A percentile compares a stretch with the other conserved stretches of the same genome.
phyloP scores from a whole-genome alignment of 345 rosid genomes.

The Angophora floribunda region DNA sequence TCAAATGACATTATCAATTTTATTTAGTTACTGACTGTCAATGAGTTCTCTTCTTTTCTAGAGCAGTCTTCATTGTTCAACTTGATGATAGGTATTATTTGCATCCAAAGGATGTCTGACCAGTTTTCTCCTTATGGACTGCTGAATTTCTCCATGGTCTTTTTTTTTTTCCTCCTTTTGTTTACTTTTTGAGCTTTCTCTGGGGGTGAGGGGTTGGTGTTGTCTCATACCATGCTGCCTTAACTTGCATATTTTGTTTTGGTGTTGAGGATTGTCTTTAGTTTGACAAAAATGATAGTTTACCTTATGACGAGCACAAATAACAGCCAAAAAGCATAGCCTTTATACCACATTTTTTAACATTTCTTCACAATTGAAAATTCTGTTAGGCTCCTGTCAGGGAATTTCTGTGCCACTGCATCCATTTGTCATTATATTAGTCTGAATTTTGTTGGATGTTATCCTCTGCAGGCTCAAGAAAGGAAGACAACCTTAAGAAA shows the following conservation, averaged over 20 bases:
- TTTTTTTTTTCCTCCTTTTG: background rate
- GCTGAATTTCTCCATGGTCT: background rate
- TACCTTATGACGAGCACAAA: background rate
- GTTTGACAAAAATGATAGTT: background rate
- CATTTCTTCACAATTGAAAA: background rate
- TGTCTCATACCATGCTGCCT: background rate
- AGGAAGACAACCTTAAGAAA: constrained; percentile 56
- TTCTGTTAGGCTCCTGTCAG: background rate
- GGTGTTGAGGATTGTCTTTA: background rate
- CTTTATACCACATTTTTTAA: background rate
- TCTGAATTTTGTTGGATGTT: background rate
- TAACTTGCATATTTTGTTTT: background rate
- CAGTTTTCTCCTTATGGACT: background rate
- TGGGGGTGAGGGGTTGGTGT: background rate
- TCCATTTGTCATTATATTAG: background rate
- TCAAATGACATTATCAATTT: background rate
- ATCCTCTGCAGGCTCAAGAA: constrained; percentile 48
- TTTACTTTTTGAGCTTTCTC: background rate
- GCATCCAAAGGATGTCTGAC: background rate
- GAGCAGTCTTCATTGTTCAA: background rate
- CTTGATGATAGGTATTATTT: background rate
- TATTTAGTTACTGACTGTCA: background rate
- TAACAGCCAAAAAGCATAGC: background rate
- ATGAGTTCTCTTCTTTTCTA: background rate
- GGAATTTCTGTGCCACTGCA: background rate